Evolutionary conservation across 495 filamentous ascomycete species (phyloP), one percentile per base, ranked within the genome.

Genomic region (Xylaria cubensis): DNA sequence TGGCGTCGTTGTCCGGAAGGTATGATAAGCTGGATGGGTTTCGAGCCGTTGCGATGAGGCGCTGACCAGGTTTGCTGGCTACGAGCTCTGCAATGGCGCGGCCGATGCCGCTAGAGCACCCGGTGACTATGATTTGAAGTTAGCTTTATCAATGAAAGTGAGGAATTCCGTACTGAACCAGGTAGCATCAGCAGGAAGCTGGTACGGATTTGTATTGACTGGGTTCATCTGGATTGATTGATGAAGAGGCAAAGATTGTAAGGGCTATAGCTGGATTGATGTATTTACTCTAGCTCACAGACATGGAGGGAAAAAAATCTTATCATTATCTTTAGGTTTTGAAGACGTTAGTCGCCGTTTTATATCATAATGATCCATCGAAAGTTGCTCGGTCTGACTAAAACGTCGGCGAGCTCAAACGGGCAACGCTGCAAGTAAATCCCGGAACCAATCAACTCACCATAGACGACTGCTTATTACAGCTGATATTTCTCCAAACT

Each of bases 71-170:
- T 48, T 80, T 74, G 32, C 80, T 79, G 70, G 81, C 72, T 64
- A 84, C 74, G 24, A 69, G 67, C 32, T 71, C 69, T 41, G 82
- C 82, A 26, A 88, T 69, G 21, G 78, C 76, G 41, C 80, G 81
- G 56, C 87, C 86, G 32, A 83, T 80, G 51, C 82, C 82, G 0
- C 67, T 86, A 34, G 84, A 85, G 75, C 84, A 85, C 51, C 84
- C 84, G 68, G 83, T 85, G 34, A 84, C 82, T 84, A 42, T 32
- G 15, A 9, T 7, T 26, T n/a, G 13, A 51, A 19, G 24, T 55
- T 50, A 67, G 59, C 17, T 39, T 15, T 48, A 61, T 21, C 51
- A 21, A 67, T 9, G 53, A 59, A 48, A n/a, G 15, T 8, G 7
- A 67, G 8, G 21, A 21, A n/a, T 26, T 36, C 58, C 80, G 72